These are phyloP conservation scores for Puya raimondii DNA, from an alignment of 176 grass and related monocot genomes.

Conservation along the genomic window DNA sequence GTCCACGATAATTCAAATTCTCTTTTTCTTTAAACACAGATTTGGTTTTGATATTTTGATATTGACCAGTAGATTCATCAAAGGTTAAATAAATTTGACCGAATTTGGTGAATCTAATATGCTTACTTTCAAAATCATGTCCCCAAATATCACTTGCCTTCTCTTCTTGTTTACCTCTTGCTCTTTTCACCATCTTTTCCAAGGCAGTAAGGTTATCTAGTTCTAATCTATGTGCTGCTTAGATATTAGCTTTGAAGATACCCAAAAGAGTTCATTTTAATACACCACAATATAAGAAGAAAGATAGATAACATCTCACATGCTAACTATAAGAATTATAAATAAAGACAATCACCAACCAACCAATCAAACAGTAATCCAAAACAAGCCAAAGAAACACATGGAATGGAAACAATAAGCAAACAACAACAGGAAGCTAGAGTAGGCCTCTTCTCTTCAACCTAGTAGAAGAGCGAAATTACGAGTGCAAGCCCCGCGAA, in stretches of 20 bases:
- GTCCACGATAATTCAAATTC: not conserved
- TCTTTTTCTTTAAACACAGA: not conserved
- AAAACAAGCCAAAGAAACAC: not conserved
- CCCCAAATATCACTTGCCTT: too few relatives aligned
- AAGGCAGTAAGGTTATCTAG: too few relatives aligned
- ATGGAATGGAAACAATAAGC: conserved; percentile 1
- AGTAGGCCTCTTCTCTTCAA: conserved; percentile 6
- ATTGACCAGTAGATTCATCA: too few relatives aligned
- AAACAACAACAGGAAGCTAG: not conserved
- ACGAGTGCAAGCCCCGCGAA: conserved; percentile 8
- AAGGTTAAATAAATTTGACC: too few relatives aligned
- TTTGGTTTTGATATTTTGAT: not conserved
- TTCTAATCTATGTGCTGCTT: too few relatives aligned
- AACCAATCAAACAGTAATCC: conserved; percentile 1
- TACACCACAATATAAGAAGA: not conserved
- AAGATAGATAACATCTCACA: not conserved
- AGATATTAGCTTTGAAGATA: too few relatives aligned
- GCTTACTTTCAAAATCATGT: too few relatives aligned
- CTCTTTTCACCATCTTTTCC: too few relatives aligned
- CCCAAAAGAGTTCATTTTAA: too few relatives aligned
- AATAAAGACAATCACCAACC: not conserved
- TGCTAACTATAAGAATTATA: not conserved
- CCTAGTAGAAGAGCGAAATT: conserved; percentile 21
- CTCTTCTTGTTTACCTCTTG: too few relatives aligned
- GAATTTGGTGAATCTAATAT: too few relatives aligned